Conservation (phyloP, 2,329 filamentous ascomycete species). For the Fusarium annulatum region DNA sequence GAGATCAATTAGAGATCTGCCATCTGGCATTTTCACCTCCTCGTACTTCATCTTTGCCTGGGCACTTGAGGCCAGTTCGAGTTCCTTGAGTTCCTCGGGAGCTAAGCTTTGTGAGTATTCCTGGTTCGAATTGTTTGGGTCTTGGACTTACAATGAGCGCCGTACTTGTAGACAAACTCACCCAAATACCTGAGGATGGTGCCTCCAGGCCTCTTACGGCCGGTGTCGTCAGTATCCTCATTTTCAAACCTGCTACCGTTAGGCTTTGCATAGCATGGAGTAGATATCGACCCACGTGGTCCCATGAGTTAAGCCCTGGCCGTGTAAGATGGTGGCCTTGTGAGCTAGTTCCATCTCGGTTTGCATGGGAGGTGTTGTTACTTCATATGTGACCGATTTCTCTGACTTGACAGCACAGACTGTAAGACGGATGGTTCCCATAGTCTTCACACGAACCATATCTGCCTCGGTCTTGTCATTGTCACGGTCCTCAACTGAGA, state of each 20-base stretch:
- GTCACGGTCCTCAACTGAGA: background rate
- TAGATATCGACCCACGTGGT: accelerated
- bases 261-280: background rate
- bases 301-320: background rate
- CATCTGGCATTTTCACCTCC: background rate
- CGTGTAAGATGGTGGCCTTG: background rate
- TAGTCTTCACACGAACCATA: background rate
- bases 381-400: accelerated
- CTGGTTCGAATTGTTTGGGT: accelerated
- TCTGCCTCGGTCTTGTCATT: background rate
- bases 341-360: background rate
- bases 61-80: accelerated
- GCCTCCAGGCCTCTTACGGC: background rate
- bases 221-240: accelerated
- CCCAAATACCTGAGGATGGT: accelerated
- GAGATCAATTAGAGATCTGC: background rate
- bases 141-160: background rate
- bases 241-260: background rate
- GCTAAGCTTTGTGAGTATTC: accelerated
- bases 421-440: background rate
- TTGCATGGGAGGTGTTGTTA: background rate
- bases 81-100: accelerated
- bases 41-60: background rate
- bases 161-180: background rate
- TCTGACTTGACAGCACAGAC: background rate